Base-by-base conservation (phyloP, 106 monocot genomes). In the Triglochin maritima region DNA sequence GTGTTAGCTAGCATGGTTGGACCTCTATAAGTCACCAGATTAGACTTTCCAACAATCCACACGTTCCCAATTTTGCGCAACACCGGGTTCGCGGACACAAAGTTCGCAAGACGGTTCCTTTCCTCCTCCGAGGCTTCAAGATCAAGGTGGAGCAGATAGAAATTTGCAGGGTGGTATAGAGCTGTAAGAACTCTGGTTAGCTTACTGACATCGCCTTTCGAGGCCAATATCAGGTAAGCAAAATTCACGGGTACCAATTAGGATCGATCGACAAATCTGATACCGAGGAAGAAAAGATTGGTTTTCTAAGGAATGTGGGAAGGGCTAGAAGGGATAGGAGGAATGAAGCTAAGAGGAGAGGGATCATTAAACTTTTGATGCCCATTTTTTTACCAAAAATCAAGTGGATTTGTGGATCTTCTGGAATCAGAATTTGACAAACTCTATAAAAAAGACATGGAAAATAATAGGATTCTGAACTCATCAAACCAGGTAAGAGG, bases 1-100 rank as follows among this genome's bases (percentile, higher is more conserved):
- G 94, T 94, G 59, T 81, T 79, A 11, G 94, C 77, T 15, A 94
- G 89, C 94, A 94, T 94, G 0, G 89, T 94, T 1, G 94, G 94
- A 3, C 94, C 94, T 67, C 94, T 76, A 71, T 94, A 94, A 9
- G 89, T 89, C 41, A 94, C 89, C 56, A 89, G 66, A 47, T 89
- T 94, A 11, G 94, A 76, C 61, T 84, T 86, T 9, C 56, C 51
- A 13, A 94, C 70, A 47, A 94, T 64, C 80, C 73, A 81, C 5
- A 94, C 84, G 58, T 94, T 94, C 44, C 81, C 86, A 6, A 74
- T 47, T 48, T 60, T 71, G 11, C 71, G n/a, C 46, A 84, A 89
- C 10, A 79, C 60, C 0, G 78, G 69, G n/a, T 86, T 72, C 6
- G 41, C 50, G 8, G 75, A 56, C 52, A 94, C 56, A 50, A 84